Base-by-base conservation (phyloP, 2,329 filamentous ascomycete genomes). In the Colletotrichum higginsianum region DNA sequence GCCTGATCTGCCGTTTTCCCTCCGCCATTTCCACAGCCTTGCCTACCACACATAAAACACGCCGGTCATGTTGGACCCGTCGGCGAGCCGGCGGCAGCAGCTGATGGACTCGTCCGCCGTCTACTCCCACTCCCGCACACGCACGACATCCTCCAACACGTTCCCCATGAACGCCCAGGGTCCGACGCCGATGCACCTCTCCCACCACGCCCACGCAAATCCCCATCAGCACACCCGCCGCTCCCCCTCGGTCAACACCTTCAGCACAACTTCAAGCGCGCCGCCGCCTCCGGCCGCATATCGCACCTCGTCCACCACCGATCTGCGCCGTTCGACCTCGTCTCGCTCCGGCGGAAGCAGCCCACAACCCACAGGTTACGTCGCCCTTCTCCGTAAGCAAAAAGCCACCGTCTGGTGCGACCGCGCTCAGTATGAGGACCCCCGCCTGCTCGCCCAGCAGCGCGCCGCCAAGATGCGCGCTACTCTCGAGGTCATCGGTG, bases 391-490 rank as follows among this genome's bases (percentile, higher is more conserved):
- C 84, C 91, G 96, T 74, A 96, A 95, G 81, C 96, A 99, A 83
- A 98, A 98, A 81, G 96, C 95, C 42, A 99, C 96, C 0, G 96
- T 99, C 5, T 99, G 96, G 96, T 98, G 95, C 84, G 96, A 98
- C 80, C 92, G 95, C 65, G 90, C 96, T 12, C 96, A 99, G 81
- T 91, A 94, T 73, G 95, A 98, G 82, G 96, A 99, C 80, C 94
- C 96, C 0, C 89, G 94, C 61, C 85, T 96, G 68, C 85, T 92
- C 4, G 95, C 94, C 38, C 93, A 95, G 78, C 95, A 97, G 81
- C 90, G 93, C 69, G 93, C 93, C 47, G 96, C 95, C 70, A 97
- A 96, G 85, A 91, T 94, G 84, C 89, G 95, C 60, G 96, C 96
- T 15, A 92, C 92, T 67, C 90, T 93, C 77, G 95, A 98, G 83